A percentile compares a stretch with the other conserved stretches of the same genome.
phyloP scores from a whole-genome alignment of 805 yeast species.

The Monosporozyma aquatica region DNA sequence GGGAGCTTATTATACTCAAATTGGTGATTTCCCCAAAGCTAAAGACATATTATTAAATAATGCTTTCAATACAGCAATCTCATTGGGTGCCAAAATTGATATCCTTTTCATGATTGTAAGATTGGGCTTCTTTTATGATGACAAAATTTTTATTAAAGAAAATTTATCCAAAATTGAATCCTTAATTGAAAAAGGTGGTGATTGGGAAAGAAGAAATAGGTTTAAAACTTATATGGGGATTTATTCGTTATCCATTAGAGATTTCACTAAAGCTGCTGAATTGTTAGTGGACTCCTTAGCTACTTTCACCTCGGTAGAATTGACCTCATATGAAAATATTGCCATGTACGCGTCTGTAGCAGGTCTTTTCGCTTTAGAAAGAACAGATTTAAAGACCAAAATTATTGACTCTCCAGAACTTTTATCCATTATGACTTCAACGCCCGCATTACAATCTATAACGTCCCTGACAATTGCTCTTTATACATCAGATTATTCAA shows the following conservation, averaged over 20 bases:
- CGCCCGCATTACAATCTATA: conserved; percentile 68
- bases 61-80: conserved; percentile 70
- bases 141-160: conserved; percentile 57
- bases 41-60: conserved; percentile 42
- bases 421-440: conserved; percentile 63
- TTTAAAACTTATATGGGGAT: conserved; percentile 87
- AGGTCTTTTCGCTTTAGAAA: conserved; percentile 74
- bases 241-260: conserved; percentile 73
- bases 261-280: conserved; percentile 77
- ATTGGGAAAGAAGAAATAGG: conserved; percentile 96
- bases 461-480: conserved; percentile 75
- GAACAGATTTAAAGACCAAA: conserved; percentile 75
- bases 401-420: conserved; percentile 92
- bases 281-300: conserved; percentile 84
- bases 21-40: conserved; percentile 75
- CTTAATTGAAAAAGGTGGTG: conserved; percentile 93
- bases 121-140: conserved; percentile 82
- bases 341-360: conserved; percentile 81
- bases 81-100: conserved; percentile 87
- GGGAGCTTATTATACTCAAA: conserved; percentile 79
- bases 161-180: conserved; percentile 64
- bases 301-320: conserved; percentile 88
- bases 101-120: conserved; percentile 72
- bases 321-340: conserved; percentile 80
- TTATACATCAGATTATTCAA: conserved; percentile 78